Base-by-base conservation (phyloP, 1,284 basidiomycete genomes). In the Anthracocystis panici-leucophaei region DNA sequence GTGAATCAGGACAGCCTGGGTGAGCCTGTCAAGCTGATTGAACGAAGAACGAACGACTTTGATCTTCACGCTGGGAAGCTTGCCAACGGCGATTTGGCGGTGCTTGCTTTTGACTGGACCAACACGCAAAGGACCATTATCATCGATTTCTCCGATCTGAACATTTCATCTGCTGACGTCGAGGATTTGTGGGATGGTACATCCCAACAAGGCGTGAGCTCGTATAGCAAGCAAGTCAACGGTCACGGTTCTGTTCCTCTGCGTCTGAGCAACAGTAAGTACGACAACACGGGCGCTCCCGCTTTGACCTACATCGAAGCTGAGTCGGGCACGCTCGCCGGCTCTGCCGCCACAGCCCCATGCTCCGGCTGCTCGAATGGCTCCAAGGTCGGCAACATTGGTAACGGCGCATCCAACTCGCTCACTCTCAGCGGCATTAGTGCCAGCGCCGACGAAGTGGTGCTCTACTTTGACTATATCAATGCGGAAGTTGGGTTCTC, bases 1-100 rank as follows among this genome's bases (percentile, higher is more conserved):
- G 53, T 84, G 31, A 82, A 78, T 44, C 81, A 84, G 51, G 75
- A 82, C 63, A 16, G 41, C 21, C 42, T 67, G 8, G 83, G 81
- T 23, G 33, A 64, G 52, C 75, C 83, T 0, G 80, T 81, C 40
- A 51, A 57, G 49, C 76, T 81, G 14, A 51, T 83, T 27, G 69
- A 70, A 59, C 33, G 76, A 2, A 67, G 67, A 38, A 68, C 65
- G 10, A 49, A 55, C 35, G 65, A 78, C 35, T 62, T 45, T 21
- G 77, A 79, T 48, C 55, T 79, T 20, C 61, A 71, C 35, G 55
- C 63, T 14, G 77, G 77, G 5, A 58, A 54, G 18, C 61, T 79
- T 2, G 31, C 41, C 27, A 78, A 78, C 35, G 76, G 77, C 12
- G 72, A 74, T 20, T 35, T 67, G 33, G 75, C 72, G 9, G 77